Conservation (phyloP, 2,329 filamentous ascomycete species). For the Diaporthe capsici region DNA sequence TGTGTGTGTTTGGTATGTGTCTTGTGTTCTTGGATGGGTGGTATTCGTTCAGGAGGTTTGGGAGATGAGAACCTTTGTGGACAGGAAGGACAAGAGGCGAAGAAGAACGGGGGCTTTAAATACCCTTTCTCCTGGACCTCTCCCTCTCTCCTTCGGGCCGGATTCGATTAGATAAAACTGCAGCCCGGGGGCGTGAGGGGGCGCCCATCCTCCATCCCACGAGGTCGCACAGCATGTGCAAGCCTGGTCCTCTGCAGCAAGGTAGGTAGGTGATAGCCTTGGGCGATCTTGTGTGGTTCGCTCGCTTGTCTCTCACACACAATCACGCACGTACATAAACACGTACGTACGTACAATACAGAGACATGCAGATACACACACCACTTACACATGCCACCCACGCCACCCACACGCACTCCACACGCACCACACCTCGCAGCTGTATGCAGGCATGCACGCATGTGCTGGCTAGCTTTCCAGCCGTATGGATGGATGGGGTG, state of each 20-base stretch:
- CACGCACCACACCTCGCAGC: slow-evolving; percentile 23
- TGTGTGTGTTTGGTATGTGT: neutral
- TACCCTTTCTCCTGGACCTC: neutral
- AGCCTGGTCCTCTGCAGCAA: slow-evolving; percentile 1
- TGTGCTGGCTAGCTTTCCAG: slow-evolving; percentile 32
- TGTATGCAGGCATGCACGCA: slow-evolving; percentile 16
- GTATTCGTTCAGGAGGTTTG: neutral
- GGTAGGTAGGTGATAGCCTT: neutral
- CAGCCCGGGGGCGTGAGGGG: slow-evolving; percentile 13
- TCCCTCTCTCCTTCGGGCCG: neutral
- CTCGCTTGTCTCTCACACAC: neutral
- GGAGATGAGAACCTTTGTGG: slow-evolving; percentile 12
- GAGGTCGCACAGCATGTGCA: slow-evolving; percentile 27
- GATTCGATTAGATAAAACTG: slow-evolving; percentile 17
- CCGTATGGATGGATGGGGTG: neutral
- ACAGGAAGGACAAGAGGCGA: slow-evolving; percentile 10
- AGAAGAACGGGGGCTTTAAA: slow-evolving; percentile 24
- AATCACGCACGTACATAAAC: neutral
- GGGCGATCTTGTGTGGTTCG: slow-evolving; percentile 20
- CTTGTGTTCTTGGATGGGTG: neutral
- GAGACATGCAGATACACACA: neutral
- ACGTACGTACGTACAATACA: neutral
- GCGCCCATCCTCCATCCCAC: slow-evolving; percentile 12
- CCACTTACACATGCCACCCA: slow-evolving; percentile 10
- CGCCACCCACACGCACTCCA: neutral